Evolutionary conservation across 108 stramenopile species (phyloP), one percentile per base, ranked within the genome.

Genomic region (Mediolabrus comicus): DNA sequence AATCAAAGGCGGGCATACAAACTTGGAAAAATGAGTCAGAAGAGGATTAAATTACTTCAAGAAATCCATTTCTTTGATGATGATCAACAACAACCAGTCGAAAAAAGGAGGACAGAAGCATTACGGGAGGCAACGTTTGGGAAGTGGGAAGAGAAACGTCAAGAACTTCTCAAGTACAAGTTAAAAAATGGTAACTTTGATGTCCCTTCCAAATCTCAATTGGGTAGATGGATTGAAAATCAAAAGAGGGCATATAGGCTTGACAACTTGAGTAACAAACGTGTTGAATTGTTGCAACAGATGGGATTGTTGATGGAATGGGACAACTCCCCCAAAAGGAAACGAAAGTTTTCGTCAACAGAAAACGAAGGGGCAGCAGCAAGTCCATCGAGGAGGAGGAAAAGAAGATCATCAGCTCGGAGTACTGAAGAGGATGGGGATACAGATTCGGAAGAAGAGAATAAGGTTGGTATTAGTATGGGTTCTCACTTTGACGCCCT

Each of bases 41-140:
- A 68, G 10, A 16, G 79, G 31, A 34, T 33, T 17, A 38, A 53
- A 5, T 39, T 80, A 4, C 51, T 80, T 12, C 31, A 69, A 6
- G 69, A 71, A 35, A 69, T 80, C 19, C 61, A 69, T 24, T 75
- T 80, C 71, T 27, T 52, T 10, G 74, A 74, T 49, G 73, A 75
- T 46, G 46, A 55, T 6, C 52, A n/a, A n/a, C n/a, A n/a, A n/a
- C n/a, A n/a, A n/a, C 41, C 16, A 19, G 2, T 43, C 26, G 22
- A 69, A 69, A 26, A 70, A 28, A 30, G 33, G 51, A 31, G 75
- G 74, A 74, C 31, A 38, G 67, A 31, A 71, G 28, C 43, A 22
- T 24, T 67, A 57, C 61, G 53, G 60, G 55, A 57, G 71, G 35
- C 53, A 43, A 17, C 41, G 16, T n/a, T 17, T 43, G 41, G 17